These are phyloP conservation scores for Globisporangium solare DNA, from an alignment of 352 stramenopile genomes.

Conservation along the genomic window DNA sequence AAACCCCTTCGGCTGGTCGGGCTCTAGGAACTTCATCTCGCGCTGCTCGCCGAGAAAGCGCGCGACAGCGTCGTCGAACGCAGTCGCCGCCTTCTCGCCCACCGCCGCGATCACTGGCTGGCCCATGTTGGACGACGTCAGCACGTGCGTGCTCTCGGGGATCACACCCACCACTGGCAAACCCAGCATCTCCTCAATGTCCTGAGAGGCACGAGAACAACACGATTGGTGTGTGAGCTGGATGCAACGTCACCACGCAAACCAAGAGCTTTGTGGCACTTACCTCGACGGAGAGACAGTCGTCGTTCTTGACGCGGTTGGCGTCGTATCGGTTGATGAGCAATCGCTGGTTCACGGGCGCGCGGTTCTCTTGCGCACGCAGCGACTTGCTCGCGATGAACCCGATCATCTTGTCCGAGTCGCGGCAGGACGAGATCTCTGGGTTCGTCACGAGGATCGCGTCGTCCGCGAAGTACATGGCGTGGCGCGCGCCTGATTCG, in stretches of 20 bases:
- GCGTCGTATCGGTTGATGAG: constrained; percentile 92
- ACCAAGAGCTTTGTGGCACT: constrained; percentile 2
- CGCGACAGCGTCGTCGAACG: constrained; percentile 89
- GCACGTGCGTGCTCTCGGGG: constrained; percentile 85
- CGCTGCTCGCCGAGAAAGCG: constrained; percentile 87
- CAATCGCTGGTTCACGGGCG: constrained; percentile 76
- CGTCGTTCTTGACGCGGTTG: constrained; percentile 84
- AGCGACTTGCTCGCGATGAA: constrained; percentile 90
- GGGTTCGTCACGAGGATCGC: constrained; percentile 93
- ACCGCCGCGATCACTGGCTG: constrained; percentile 86
- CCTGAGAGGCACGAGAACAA: constrained; percentile 17
- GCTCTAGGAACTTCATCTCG: constrained; percentile 83
- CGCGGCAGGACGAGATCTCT: constrained; percentile 88
- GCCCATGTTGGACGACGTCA: constrained; percentile 92
- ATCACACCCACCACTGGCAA: constrained; percentile 89
- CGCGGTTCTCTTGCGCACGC: constrained; percentile 70
- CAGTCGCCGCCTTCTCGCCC: constrained; percentile 64
- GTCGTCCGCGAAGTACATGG: constrained; percentile 93
- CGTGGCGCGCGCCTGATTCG: constrained; percentile 84
- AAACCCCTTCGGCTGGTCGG: constrained; percentile 76
- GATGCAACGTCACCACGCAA: background rate
- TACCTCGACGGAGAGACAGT: constrained; percentile 85
- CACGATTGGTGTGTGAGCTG: background rate
- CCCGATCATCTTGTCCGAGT: constrained; percentile 95
- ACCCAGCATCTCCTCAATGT: constrained; percentile 92